Base-by-base conservation (phyloP, 352 stramenopile genomes). In the Phytophthora meadii region DNA sequence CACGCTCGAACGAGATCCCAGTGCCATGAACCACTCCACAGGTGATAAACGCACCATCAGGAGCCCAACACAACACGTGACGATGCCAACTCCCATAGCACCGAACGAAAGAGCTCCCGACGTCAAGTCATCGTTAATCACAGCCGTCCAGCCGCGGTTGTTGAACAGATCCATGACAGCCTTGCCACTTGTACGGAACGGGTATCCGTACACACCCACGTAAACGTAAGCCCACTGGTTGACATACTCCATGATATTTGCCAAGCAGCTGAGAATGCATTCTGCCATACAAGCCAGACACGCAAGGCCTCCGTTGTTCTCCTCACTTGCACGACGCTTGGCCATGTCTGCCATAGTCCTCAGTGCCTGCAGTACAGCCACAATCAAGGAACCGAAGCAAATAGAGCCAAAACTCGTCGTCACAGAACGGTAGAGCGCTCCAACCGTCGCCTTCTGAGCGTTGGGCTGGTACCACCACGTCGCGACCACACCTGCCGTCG, bases 151-250 rank as follows among this genome's bases (percentile, higher is more conserved):
- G 25, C 89, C 89, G 49, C 87, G 85, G 66, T 84, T 90, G 34
- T 77, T 81, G 56, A 97, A 97, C 25, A 97, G 57, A 48, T 96
- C 84, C 69, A 95, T 95, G 41, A 97, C 89, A 12, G 84, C 84
- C 69, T 95, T 97, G 59, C 88, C 88, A 64, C 86, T 93, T 28
- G 74, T 88, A 41, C 80, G 76, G 79, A 95, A 97, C 56, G 88
- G 68, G 60, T 95, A 94, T 40, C 89, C 89, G 70, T 97, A 97
- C 46, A 97, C 90, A 24, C 88, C 89, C 3, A 97, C 89, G 72
- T 96, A 97, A 14, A 94, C 84, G 70, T 94, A 97, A 4, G 88
- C 96, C 79, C 85, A 96, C 57, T 90, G 74, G 71, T 97, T 97
- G 50, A 97, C 85, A 61, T 97, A 97, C 72, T 97, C 85, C 70